Evolutionary conservation across 1,284 basidiomycete genomes (phyloP), one percentile per base, ranked within the genome.

Genomic region (Athelia sp.): DNA sequence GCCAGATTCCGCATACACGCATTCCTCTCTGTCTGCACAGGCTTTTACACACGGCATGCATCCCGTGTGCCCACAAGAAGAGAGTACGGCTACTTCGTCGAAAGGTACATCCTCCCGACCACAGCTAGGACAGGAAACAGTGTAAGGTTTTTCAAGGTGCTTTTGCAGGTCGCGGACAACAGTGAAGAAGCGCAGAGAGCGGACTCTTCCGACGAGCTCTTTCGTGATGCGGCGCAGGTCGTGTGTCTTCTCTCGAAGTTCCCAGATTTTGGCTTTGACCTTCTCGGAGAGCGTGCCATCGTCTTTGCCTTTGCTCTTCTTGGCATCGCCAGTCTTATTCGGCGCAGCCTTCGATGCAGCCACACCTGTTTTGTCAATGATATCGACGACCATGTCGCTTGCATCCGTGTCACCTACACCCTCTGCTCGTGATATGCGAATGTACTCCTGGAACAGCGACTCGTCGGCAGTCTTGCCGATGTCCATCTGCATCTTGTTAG

Each of bases 61-160:
- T 3, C 93, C 90, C 58, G 81, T 84, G 63, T 97, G 93, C 6
- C 93, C 93, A 59, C 93, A 97, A 23, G 90, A 93, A 2, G 92
- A 94, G 21, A 95, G 74, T 2, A 96, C 84, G 10, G 90, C 85
- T 56, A 92, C 79, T 48, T 92, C 87, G 11, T 78, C 70, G 52
- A 84, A 73, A 1, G 82, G 76, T n/a, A 84, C 67, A 55, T 69
- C 68, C 43, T 77, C 70, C 38, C 76, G 73, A 26, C 68, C 69
- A 56, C 89, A 92, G 26, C 64, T 64, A 2, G 82, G 81, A 56
- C 88, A 91, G 14, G 74, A 66, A 24, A 87, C 72, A n/a, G 71
- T 67, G 1, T 76, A 72, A 8, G 79, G 82, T 35, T 61, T 68
- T 45, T 78, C 81, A 43, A 71, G 74, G 56, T 90, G 82, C 57